These are phyloP conservation scores for Lathyrus tuberosus DNA, from an alignment of 306 rosid species.

Conservation along the genomic window DNA sequence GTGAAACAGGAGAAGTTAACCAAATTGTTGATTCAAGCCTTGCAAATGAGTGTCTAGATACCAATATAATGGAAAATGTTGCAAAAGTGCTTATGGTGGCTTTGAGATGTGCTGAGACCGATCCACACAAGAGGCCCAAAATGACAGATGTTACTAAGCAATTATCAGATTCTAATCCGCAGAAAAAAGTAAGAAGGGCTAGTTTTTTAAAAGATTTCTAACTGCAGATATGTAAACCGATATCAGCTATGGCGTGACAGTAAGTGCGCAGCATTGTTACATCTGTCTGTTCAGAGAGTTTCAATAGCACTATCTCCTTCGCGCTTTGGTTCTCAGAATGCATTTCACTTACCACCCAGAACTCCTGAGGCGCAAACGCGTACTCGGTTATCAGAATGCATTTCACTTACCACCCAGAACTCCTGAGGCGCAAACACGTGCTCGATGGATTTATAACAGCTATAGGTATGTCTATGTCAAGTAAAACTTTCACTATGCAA, in stretches of 20 bases:
- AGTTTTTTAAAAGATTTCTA: not conserved
- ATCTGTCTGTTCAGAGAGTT: no score
- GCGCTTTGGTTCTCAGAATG: no score
- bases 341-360: no score
- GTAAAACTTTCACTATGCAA: no score
- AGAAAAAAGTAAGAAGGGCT: conserved; percentile 33
- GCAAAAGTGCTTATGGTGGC: conserved; percentile 55
- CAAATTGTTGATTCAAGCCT: conserved; percentile 63
- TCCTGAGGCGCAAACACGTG: no score
- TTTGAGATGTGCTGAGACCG: conserved; percentile 62
- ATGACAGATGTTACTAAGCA: conserved; percentile 61
- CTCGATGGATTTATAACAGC: no score
- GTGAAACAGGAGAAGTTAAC: conserved; percentile 46
- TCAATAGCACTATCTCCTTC: no score
- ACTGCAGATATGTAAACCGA: conserved; percentile 4
- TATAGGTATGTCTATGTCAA: no score
- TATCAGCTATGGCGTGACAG: not conserved
- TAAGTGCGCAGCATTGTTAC: no score
- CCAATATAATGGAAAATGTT: conserved; percentile 49
- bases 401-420: no score
- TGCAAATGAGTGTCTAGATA: conserved; percentile 48
- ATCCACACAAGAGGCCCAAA: conserved; percentile 64
- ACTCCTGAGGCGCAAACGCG: no score
- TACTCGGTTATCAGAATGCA: no score
- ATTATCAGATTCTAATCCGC: conserved; percentile 44